A percentile compares a stretch with the other conserved stretches of the same genome.
These are phyloP conservation scores for Penicillium turbatum DNA, from an alignment of 495 filamentous ascomycete species.

Conservation along the genomic window DNA sequence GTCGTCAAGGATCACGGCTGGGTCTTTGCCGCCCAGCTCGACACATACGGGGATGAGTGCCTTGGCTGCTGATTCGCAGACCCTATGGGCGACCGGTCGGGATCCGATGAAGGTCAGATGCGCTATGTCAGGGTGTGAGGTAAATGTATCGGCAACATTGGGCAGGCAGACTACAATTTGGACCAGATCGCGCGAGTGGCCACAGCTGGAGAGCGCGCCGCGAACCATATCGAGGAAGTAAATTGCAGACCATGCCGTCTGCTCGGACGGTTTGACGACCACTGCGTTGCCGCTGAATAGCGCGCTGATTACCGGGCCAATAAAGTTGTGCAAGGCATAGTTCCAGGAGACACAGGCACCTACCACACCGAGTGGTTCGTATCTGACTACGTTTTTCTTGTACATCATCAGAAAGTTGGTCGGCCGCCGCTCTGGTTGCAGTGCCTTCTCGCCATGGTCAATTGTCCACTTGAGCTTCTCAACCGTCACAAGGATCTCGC, in stretches of 20 bases:
- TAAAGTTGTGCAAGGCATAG: constrained; percentile 91
- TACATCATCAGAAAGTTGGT: constrained; percentile 91
- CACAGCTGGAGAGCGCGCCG: constrained; percentile 74
- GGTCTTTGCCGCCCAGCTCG: constrained; percentile 94
- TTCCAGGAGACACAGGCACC: constrained; percentile 96
- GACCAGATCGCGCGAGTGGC: constrained; percentile 76
- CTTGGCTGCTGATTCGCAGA: constrained; percentile 80
- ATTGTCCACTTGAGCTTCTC: constrained; percentile 97
- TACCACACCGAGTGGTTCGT: constrained; percentile 91
- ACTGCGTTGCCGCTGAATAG: constrained; percentile 92
- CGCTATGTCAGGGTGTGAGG: constrained; percentile 74
- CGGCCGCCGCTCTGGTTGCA: constrained; percentile 66
- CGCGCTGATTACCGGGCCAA: constrained; percentile 84
- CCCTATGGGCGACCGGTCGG: constrained; percentile 77
- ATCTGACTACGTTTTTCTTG: constrained; percentile 86
- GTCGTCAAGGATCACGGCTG: constrained; percentile 85
- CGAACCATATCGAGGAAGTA: constrained; percentile 78
- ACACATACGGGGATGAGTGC: constrained; percentile 76
- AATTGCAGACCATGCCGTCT: constrained; percentile 81
- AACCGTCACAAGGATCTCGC: constrained; percentile 87
- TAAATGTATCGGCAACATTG: constrained; percentile 72
- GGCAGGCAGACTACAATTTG: constrained; percentile 88
- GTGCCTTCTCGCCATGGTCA: constrained; percentile 78
- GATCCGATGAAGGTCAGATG: constrained; percentile 99
- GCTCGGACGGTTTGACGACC: constrained; percentile 87